Evolutionary conservation across 2,329 filamentous ascomycete species (phyloP), one percentile per base, ranked within the genome.

Genomic region (Coniochaeta ligniaria): DNA sequence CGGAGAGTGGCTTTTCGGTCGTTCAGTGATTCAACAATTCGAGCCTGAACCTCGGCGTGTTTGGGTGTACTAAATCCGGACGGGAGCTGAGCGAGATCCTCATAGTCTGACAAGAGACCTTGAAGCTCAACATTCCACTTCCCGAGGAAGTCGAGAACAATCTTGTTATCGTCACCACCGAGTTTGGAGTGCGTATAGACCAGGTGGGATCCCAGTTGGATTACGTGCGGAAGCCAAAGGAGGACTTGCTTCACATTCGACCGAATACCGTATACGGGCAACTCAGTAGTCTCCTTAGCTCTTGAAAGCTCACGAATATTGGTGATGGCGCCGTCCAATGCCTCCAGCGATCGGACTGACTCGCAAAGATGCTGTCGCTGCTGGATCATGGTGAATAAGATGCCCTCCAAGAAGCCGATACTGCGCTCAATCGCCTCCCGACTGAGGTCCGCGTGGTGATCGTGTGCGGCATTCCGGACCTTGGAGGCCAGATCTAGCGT

Each of bases 381-480:
- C 3, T 77, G 74, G 14, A 91, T 69, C 1, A 84, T 72, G n/a
- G 86, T 75, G 62, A 88, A 81, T 33, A 98, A 77, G 62, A 97
- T 81, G 28, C 93, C 92, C 71, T 99, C 95, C n/a, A 97, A 78
- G 65, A 91, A 91, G 0, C 92, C 92, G 57, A 90, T 83, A 70
- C 92, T 93, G 69, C 93, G 84, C 47, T 83, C 82, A 8, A 95
- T 83, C 67, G 97, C 92, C 9, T 91, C 88, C 47, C 86, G 82
- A 52, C 89, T 96, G 43, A 99, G 76, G 65, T 99, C 96, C 41
- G 91, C 88, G 0, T 90, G 92, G 73, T 96, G 92, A 58, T 91
- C 87, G 64, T 86, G 81, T 11, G 85, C 78, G 33, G 87, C 81
- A 47, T 83, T 78, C 67, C 94, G 84, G 57, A 89, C 83, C 65